A percentile compares a stretch with the other conserved stretches of the same genome.
phyloP scores from a whole-genome alignment of 2,329 filamentous ascomycete genomes.

The Domatiomyces globalis region DNA sequence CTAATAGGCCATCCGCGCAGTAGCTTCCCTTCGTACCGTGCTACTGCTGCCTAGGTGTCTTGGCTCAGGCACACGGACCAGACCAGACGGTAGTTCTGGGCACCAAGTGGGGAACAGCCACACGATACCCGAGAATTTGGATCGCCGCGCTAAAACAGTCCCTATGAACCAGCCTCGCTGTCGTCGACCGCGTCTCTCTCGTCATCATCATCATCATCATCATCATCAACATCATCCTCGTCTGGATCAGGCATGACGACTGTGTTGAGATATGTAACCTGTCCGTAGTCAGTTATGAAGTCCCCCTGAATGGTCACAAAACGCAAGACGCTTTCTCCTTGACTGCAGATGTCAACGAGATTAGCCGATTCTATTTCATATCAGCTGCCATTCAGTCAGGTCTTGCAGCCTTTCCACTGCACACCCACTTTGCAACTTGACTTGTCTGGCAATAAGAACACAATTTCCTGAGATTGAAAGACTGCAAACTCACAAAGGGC shows the following conservation, averaged over 20 bases:
- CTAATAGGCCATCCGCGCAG: background rate
- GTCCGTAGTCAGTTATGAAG: constrained; percentile 5
- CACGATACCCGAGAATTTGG: too few species aligned
- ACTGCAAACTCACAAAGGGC: constrained; percentile 55
- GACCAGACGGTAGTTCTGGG: background rate
- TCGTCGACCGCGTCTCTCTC: background rate
- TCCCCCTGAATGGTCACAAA: background rate
- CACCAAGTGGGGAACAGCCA: too few species aligned
- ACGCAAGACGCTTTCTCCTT: constrained; percentile 5
- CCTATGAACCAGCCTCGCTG: background rate
- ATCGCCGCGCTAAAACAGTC: background rate
- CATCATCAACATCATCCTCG: constrained; percentile 35
- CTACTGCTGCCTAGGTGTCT: background rate
- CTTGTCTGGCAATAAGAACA: too few species aligned
- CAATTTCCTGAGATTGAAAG: background rate
- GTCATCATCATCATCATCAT: constrained; percentile 7
- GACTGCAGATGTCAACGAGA: background rate
- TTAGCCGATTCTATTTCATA: background rate
- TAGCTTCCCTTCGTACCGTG: too few species aligned
- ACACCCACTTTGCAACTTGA: too few species aligned
- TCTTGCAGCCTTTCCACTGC: too few species aligned
- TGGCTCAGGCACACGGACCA: background rate
- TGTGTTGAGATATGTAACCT: constrained; percentile 59
- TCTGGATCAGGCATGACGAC: constrained; percentile 48
- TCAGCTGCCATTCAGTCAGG: too few species aligned